Conservation (phyloP, 2,329 filamentous ascomycete genomes). For the Fonsecaea pugnacius region DNA sequence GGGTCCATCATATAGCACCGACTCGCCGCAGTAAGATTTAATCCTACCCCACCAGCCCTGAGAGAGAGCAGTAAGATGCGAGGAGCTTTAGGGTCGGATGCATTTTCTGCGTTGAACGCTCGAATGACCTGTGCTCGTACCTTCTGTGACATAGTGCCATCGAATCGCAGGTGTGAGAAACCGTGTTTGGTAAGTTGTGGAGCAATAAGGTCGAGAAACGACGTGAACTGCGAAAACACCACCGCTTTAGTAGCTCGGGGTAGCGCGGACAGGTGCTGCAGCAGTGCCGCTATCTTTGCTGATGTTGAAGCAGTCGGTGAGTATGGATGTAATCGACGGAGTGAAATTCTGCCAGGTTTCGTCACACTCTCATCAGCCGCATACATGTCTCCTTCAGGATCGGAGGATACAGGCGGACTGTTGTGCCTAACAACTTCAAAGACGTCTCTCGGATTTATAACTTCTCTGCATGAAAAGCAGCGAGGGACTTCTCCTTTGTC, state of each 20-base stretch:
- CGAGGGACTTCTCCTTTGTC: constrained; percentile 75
- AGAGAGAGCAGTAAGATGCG: constrained; percentile 78
- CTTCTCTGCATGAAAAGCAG: constrained; percentile 88
- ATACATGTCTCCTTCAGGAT: constrained; percentile 48
- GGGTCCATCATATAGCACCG: constrained; percentile 99
- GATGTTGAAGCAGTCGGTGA: constrained; percentile 66
- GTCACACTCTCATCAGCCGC: constrained; percentile 44
- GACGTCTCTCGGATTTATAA: constrained; percentile 79
- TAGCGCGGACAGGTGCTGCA: constrained; percentile 73
- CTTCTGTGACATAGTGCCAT: constrained; percentile 88
- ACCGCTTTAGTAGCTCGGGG: constrained; percentile 81
- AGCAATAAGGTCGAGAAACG: constrained; percentile 88
- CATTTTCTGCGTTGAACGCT: constrained; percentile 63
- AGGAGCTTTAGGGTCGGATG: constrained; percentile 38
- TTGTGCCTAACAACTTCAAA: constrained; percentile 85
- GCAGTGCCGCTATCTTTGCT: constrained; percentile 82
- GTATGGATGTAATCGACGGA: constrained; percentile 65
- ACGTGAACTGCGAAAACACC: constrained; percentile 96
- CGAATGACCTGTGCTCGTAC: constrained; percentile 75
- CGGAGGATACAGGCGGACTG: constrained; percentile 42
- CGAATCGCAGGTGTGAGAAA: constrained; percentile 82
- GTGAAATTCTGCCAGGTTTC: constrained; percentile 56
- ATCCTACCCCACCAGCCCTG: constrained; percentile 86
- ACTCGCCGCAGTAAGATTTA: constrained; percentile 88
- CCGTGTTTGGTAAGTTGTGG: constrained; percentile 73